These are phyloP conservation scores for Mucuna pruriens DNA, from an alignment of 306 rosid species.

Conservation along the genomic window DNA sequence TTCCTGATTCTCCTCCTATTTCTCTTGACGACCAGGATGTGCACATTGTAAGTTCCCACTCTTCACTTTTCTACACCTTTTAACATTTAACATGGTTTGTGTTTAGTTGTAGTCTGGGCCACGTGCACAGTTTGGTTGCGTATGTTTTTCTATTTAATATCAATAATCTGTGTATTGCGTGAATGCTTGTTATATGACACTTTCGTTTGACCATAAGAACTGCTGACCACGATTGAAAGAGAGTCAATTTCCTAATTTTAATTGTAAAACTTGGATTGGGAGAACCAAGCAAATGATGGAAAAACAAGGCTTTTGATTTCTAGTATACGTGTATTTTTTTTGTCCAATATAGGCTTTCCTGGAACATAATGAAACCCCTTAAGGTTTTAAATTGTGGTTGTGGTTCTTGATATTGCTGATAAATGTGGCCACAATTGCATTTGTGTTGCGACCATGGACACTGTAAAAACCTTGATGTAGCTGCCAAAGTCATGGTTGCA, in stretches of 20 bases:
- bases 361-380: not conserved
- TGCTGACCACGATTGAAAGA: not conserved
- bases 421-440: too few species aligned
- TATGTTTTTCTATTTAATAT: not conserved
- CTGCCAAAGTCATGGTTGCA: too few species aligned
- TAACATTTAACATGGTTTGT: not conserved
- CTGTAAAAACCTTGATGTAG: too few species aligned
- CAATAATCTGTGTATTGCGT: not conserved
- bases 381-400: too few species aligned
- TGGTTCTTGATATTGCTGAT: too few species aligned
- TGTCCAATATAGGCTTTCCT: not conserved
- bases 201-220: conserved; percentile 1
- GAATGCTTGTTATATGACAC: not conserved
- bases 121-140: not conserved
- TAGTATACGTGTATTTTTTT: not conserved
- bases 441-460: too few species aligned
- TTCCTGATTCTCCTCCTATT: conserved; percentile 74
- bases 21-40: conserved; percentile 93
- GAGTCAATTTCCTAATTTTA: not conserved
- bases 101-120: not conserved
- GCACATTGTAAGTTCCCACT: conserved; percentile 68
- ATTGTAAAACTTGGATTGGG: not conserved
- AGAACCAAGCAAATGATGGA: not conserved
- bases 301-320: not conserved
- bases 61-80: not conserved